phyloP scores from a whole-genome alignment of 441 rosid genomes.

The Corymbia calophylla region DNA sequence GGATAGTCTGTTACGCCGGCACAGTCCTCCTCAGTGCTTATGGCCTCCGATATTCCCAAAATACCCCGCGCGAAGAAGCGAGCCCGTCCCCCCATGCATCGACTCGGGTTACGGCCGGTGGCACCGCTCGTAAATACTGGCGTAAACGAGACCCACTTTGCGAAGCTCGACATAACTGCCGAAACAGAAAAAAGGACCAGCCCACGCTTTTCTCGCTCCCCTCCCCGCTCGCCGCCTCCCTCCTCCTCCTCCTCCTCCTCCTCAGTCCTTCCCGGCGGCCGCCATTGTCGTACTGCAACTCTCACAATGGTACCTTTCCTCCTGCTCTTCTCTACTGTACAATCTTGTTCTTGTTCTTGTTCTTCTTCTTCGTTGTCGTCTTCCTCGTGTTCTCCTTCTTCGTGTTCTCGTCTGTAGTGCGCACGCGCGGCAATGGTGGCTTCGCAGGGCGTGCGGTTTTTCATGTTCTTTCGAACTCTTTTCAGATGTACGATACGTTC shows the following conservation, averaged over 20 bases:
- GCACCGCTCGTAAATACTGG: background rate
- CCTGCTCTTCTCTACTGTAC: no score
- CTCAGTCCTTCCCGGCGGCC: background rate
- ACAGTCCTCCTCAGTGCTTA: background rate
- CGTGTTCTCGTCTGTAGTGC: background rate
- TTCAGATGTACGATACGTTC: background rate
- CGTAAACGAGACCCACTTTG: background rate
- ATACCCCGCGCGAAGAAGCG: background rate
- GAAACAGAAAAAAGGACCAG: background rate
- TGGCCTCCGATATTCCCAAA: background rate
- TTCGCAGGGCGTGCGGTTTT: background rate
- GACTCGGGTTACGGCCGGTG: background rate
- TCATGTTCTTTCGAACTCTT: background rate
- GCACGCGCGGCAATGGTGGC: background rate
- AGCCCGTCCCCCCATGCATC: background rate
- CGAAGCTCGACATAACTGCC: background rate
- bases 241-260: background rate
- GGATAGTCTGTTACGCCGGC: background rate
- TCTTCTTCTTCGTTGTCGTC: background rate
- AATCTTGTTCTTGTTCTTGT: background rate
- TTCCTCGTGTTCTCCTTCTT: background rate
- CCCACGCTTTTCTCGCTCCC: background rate
- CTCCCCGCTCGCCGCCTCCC: background rate
- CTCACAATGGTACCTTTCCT: background rate
- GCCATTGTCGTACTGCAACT: background rate